A percentile compares a stretch with the other conserved stretches of the same genome.
Evolutionary conservation across 345 rosid genomes (phyloP).

Genomic region (Populus deltoides): DNA sequence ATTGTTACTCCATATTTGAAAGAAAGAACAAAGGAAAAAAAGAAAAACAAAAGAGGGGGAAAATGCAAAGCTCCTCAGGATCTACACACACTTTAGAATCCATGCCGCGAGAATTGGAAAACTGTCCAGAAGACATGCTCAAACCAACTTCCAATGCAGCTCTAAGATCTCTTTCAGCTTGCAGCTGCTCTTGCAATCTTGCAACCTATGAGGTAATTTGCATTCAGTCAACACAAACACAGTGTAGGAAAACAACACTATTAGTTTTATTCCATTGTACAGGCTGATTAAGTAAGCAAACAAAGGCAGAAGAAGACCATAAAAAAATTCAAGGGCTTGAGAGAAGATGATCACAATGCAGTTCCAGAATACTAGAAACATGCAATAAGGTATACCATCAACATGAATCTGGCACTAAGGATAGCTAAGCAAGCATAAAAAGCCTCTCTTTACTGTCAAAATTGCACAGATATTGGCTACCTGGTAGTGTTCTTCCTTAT

Average conservation of each 20-base stretch:
- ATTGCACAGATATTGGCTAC: not conserved
- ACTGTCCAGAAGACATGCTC: slow-evolving; percentile 96
- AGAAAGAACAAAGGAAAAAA: not conserved
- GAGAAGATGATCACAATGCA: not conserved
- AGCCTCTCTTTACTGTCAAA: not conserved
- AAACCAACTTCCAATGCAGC: slow-evolving; percentile 96
- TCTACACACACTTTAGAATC: slow-evolving; percentile 74
- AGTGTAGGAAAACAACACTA: not conserved
- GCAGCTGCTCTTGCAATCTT: slow-evolving; percentile 97
- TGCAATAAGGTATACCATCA: not conserved
- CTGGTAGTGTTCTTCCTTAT: not conserved
- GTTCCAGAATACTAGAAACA: not conserved
- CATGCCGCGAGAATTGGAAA: slow-evolving; percentile 78
- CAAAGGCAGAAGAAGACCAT: not conserved
- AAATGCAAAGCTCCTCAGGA: slow-evolving; percentile 9
- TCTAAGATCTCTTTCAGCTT: slow-evolving; percentile 98
- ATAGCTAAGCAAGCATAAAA: not conserved
- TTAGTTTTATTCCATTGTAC: not conserved
- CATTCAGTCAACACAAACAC: slow-evolving; percentile 15
- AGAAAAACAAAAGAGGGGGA: not conserved
- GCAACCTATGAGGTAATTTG: slow-evolving; percentile 58
- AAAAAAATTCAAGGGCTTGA: not conserved
- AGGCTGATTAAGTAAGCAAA: not conserved
- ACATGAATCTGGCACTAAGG: not conserved
- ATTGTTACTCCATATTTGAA: not conserved